phyloP scores from a whole-genome alignment of 2,329 filamentous ascomycete genomes.

The Intubia oerlemansii region DNA sequence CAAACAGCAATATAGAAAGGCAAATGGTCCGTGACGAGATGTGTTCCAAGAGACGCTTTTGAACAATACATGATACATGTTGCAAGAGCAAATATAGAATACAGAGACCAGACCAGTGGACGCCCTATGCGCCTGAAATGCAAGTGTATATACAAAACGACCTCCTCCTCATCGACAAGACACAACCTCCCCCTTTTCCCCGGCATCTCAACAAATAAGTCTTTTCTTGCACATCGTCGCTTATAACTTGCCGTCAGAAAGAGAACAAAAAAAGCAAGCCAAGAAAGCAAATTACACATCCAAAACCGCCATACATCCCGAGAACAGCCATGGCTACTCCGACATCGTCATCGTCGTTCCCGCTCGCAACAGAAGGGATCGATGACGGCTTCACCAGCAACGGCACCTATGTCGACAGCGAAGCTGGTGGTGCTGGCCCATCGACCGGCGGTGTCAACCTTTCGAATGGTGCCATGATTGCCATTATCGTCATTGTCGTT shows the following conservation, averaged over 20 bases:
- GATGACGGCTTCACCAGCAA: conserved; percentile 15
- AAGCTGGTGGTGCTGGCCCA: conserved; percentile 43
- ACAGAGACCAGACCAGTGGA: no score
- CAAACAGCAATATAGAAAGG: no score
- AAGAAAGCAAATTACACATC: neutral
- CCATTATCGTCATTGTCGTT: conserved; percentile 53
- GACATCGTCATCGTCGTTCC: conserved; percentile 16
- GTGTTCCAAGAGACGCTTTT: no score
- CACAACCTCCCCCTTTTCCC: no score
- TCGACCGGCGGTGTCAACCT: conserved; percentile 38
- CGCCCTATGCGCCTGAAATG: no score
- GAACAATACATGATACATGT: no score
- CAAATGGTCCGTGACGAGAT: no score
- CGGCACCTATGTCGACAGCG: conserved; percentile 23
- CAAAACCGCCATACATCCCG: neutral
- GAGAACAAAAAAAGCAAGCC: neutral
- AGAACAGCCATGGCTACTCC: conserved; percentile 19
- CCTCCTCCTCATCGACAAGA: no score
- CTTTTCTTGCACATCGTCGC: no score
- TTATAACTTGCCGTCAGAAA: neutral
- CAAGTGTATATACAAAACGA: no score
- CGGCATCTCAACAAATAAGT: no score
- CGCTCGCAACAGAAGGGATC: conserved; percentile 20
- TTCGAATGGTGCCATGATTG: conserved; percentile 47
- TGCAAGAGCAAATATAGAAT: neutral